Percentiles rank a stretch among this genome's conserved stretches.
Evolutionary conservation across 768 basidiomycete species (phyloP).

Genomic region (Russula brevipes): DNA sequence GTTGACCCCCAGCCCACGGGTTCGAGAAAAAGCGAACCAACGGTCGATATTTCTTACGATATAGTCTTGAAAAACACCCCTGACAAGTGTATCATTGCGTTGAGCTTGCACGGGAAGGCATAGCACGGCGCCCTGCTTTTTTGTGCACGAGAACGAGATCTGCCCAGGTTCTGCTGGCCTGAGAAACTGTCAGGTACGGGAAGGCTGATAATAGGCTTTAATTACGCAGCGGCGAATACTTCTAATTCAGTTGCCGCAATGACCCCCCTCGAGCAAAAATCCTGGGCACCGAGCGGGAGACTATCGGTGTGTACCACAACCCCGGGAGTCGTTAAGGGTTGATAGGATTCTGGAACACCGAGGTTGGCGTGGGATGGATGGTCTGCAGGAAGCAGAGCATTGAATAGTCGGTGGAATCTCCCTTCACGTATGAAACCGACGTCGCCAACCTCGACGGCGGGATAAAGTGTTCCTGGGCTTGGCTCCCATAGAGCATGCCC

Average conservation of each 20-base stretch:
- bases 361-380: background rate
- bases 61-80: background rate
- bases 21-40: background rate
- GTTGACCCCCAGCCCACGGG: background rate
- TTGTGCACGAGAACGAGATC: background rate
- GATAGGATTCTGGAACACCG: background rate
- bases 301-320: background rate
- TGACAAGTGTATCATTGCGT: background rate
- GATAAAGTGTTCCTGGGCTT: background rate
- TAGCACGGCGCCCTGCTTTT: background rate
- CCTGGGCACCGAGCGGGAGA: background rate
- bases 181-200: background rate
- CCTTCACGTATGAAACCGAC: background rate
- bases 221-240: background rate
- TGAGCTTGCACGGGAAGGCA: background rate
- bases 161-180: background rate
- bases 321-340: background rate
- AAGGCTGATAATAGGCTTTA: background rate
- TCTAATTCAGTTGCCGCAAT: background rate
- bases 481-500: background rate
- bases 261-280: background rate
- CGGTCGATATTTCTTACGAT: background rate
- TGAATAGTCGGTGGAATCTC: background rate
- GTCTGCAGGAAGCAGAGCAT: background rate
- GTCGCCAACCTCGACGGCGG: background rate